Evolutionary conservation across 108 stramenopile species (phyloP), one percentile per base, ranked within the genome.

Genomic region (Cyclotella cryptica): DNA sequence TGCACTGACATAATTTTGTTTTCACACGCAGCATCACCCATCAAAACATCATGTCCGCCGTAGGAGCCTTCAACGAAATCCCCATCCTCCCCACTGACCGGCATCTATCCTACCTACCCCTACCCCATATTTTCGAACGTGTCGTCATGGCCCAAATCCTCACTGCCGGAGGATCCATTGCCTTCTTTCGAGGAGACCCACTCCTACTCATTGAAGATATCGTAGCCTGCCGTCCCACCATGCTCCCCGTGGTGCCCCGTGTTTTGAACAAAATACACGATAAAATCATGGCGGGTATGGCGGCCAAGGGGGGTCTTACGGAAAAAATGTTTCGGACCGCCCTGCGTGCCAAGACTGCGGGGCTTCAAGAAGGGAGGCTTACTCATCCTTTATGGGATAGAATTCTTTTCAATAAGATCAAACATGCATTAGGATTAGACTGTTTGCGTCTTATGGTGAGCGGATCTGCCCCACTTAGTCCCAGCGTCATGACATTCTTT

Each of bases 111-210:
- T 99, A 98, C 83, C 86, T 99, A 41, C 98, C 98, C 14, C 79
- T 97, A 44, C 94, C 98, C 6, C 98, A 99, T 84, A 96, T 98
- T 65, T 97, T 97, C 81, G 98, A 98, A 86, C 87, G 96, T 10
- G 79, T 88, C 35, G 84, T 97, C 39, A 52, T 81, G 27, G 62
- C 65, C 42, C 89, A 87, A 68, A 74, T 94, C 24, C 85, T 95
- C 47, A 47, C 74, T 11, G 62, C 52, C 19, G 96, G 96, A 12
- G 96, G 87, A 27, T 88, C 88, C 35, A 88, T 96, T 54, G 96
- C 89, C n/a, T 98, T 97, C 76, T 95, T 78, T 60, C 85, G 90
- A 2, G 98, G 96, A 12, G 91, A 95, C 76, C 88, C 95, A n/a
- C 49, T 84, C 29, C 73, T 83, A 4, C 73, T 98, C 51, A 86